Conservation (phyloP, 805 yeast species). For the Candida qinlingensis region DNA sequence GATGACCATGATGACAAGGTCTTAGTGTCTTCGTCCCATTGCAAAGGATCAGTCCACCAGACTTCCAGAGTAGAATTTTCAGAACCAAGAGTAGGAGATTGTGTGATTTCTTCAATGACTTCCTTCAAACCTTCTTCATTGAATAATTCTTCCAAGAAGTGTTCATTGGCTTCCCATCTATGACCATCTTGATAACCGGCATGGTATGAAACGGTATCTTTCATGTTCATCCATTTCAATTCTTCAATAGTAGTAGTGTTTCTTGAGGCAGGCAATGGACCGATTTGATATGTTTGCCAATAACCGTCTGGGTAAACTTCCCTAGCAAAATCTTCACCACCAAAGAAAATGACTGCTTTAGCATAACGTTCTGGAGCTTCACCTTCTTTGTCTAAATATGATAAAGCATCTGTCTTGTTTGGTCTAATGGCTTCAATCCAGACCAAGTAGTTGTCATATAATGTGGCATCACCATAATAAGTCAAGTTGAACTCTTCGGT, state of each 20-base stretch:
- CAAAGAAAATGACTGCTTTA: constrained; percentile 20
- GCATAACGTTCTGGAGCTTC: constrained; percentile 21
- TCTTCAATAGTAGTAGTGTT: constrained; percentile 11
- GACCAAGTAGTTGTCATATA: constrained; percentile 20
- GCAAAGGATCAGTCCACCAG: constrained; percentile 23
- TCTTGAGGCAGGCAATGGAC: constrained; percentile 17
- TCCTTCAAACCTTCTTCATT: constrained; percentile 5
- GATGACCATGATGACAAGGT: constrained; percentile 17
- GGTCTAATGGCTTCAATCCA: constrained; percentile 24
- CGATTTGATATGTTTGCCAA: constrained; percentile 22
- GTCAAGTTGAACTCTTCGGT: constrained; percentile 17
- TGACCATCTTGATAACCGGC: constrained; percentile 18
- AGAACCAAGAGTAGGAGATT: constrained; percentile 13
- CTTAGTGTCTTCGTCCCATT: constrained; percentile 14
- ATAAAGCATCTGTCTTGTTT: constrained; percentile 25
- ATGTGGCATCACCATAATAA: constrained; percentile 13
- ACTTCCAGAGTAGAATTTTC: constrained; percentile 20
- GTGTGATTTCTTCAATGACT: constrained; percentile 16
- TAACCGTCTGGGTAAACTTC: constrained; percentile 22
- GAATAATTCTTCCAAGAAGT: constrained; percentile 10
- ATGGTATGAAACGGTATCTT: constrained; percentile 15
- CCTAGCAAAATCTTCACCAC: constrained; percentile 19
- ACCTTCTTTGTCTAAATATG: constrained; percentile 19
- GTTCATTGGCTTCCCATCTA: constrained; percentile 10
- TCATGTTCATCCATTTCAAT: constrained; percentile 17